Percentiles rank a stretch among this genome's conserved stretches.
phyloP scores from a whole-genome alignment of 2,329 filamentous ascomycete genomes.

The Beauveria asiatica region DNA sequence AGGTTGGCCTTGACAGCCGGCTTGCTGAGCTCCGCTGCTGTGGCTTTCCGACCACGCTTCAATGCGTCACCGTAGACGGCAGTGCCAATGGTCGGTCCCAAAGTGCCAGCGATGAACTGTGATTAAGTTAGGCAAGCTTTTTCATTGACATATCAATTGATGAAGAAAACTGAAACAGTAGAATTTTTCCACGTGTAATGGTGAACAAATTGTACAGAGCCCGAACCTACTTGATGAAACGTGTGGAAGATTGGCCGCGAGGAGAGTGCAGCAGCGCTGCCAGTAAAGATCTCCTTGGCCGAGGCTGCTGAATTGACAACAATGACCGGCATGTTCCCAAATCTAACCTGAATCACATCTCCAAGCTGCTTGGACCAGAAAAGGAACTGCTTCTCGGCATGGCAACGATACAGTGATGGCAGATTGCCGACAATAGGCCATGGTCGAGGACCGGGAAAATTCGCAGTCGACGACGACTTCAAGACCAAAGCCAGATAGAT shows the following conservation, averaged over 20 bases:
- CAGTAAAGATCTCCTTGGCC: slow-evolving; percentile 3
- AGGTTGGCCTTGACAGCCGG: slow-evolving; percentile 4
- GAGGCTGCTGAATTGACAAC: not conserved
- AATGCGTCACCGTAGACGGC: not conserved
- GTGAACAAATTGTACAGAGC: no score
- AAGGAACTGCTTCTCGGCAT: not conserved
- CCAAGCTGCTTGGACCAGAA: slow-evolving; percentile 1
- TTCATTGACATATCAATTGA: not conserved
- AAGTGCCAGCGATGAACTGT: slow-evolving; percentile 2
- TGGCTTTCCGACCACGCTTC: slow-evolving; percentile 1
- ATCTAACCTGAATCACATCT: slow-evolving; percentile 1
- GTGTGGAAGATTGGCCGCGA: slow-evolving; percentile 2
- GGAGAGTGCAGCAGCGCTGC: slow-evolving; percentile 2
- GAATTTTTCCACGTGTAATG: no score
- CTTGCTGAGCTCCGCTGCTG: slow-evolving; percentile 4
- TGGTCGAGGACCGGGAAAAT: not conserved
- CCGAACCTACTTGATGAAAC: not conserved
- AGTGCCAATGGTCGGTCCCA: slow-evolving; percentile 2
- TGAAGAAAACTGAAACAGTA: no score
- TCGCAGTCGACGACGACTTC: not conserved
- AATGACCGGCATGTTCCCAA: slow-evolving; percentile 1
- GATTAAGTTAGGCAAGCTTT: not conserved
- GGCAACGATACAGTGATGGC: slow-evolving; percentile 1
- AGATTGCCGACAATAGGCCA: slow-evolving; percentile 3
- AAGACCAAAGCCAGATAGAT: not conserved